Conservation (phyloP, 2,329 filamentous ascomycete species). For the Claviceps digitariae region DNA sequence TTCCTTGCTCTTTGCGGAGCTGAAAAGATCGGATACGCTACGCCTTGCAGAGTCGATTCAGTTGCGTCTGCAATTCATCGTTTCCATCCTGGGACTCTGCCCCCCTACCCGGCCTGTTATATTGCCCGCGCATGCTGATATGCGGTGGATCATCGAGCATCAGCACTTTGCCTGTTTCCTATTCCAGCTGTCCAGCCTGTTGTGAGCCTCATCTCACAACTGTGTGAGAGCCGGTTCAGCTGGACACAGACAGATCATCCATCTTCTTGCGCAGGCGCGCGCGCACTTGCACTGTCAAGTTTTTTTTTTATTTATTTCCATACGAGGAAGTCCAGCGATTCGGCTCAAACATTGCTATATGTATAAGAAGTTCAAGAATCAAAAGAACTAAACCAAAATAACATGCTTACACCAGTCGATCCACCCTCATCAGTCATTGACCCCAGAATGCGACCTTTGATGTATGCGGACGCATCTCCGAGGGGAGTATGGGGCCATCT, state of each 20-base stretch:
- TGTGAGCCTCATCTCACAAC: background rate
- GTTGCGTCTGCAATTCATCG: background rate
- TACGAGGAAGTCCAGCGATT: background rate
- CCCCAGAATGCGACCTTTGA: conserved; percentile 4
- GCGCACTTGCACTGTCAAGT: background rate
- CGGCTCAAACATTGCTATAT: background rate
- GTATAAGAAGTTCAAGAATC: background rate
- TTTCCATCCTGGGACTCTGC: background rate
- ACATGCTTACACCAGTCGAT: conserved; percentile 2
- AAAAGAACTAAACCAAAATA: no score
- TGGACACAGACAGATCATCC: background rate
- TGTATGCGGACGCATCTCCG: conserved; percentile 5
- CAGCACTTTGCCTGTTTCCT: background rate
- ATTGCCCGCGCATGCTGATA: background rate
- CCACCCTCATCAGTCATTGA: background rate
- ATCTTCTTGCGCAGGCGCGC: background rate
- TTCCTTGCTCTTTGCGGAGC: conserved; percentile 1
- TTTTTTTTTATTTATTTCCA: background rate
- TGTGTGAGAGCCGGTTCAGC: background rate
- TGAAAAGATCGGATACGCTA: conserved; percentile 4
- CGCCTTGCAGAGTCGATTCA: conserved; percentile 3
- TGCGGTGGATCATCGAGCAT: background rate
- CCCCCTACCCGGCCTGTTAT: background rate
- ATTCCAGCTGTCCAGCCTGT: background rate
- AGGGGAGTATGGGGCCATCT: conserved; percentile 2